phyloP scores from a whole-genome alignment of 2,329 filamentous ascomycete species.

The Neospermospora avenae region DNA sequence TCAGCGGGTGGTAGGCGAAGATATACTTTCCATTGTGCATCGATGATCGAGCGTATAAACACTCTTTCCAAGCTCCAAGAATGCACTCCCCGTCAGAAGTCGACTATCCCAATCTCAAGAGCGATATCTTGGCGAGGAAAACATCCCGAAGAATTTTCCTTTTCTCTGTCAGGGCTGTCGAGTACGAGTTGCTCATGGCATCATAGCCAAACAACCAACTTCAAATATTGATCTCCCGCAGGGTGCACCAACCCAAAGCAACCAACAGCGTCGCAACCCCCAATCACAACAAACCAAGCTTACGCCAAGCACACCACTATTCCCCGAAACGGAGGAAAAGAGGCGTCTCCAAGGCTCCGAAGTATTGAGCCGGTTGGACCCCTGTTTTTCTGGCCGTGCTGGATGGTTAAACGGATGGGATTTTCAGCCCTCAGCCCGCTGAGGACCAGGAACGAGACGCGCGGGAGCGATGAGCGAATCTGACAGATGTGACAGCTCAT shows the following conservation, averaged over 20 bases:
- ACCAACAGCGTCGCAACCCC: neutral
- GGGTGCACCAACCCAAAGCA: neutral
- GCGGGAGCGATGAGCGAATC: neutral
- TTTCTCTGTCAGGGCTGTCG: too few species aligned
- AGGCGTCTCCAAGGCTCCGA: neutral
- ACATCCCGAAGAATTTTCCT: too few species aligned
- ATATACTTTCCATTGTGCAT: too few species aligned
- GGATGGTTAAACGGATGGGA: neutral
- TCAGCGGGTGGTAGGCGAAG: too few species aligned
- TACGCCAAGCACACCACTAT: slow-evolving; percentile 1
- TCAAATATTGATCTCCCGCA: neutral
- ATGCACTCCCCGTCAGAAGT: too few species aligned
- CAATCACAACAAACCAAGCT: neutral
- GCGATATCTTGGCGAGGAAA: too few species aligned
- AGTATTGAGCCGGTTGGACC: slow-evolving; percentile 4
- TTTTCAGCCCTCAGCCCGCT: neutral
- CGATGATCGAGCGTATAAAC: too few species aligned
- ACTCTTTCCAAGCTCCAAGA: too few species aligned
- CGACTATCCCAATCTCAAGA: too few species aligned
- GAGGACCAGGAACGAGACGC: neutral
- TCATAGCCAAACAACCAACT: neutral
- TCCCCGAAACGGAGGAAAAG: slow-evolving; percentile 1
- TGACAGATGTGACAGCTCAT: neutral
- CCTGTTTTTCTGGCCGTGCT: neutral
- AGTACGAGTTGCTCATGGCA: too few species aligned